Base-by-base conservation (phyloP, 208 protist genomes). In the Trypanosoma caninum region DNA sequence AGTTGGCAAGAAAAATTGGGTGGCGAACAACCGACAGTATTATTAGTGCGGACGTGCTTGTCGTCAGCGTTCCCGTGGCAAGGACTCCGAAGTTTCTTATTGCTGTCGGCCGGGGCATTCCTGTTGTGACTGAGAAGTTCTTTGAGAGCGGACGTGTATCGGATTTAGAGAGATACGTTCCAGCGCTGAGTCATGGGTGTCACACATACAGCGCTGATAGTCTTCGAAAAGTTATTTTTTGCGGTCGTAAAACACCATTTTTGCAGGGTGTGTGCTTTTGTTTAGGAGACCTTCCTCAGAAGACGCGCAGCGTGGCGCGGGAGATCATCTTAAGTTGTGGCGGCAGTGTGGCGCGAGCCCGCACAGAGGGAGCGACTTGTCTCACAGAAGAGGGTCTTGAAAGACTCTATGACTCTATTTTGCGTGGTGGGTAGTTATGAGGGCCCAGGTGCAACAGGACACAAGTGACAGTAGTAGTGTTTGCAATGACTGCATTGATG, bases 11-110 rank as follows among this genome's bases (percentile, higher is more conserved):
- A 41, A 47, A 55, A 14, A 53, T 69, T 22, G 72, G 73, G n/a
- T 82, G 66, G 4, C 66, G 57, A 9, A 38, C 79, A 0, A 74
- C 80, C n/a, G 84, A 93, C 2, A 64, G 82, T 45, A 70, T 93
- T 23, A 25, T 31, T 5, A 78, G 82, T 23, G 74, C 82, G 0
- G 80, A 80, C 53, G 42, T 89, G 3, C 78, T 93, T 13, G 64
- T 95, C 18, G 84, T 93, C 3, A 54, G 57, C 10, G 38, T 42
- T n/a, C 86, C 89, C 1, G 66, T 78, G 3, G 55, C 74, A 28
- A 81, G 89, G 2, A 95, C 89, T 10, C 89, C 89, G 0, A 95
- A 95, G 64, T 80, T 95, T 52, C 74, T 95, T 38, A 85, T 92
- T 41, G 85, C 89, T 0, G 84, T 91, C 3, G 85, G 72, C 0